These are phyloP conservation scores for Asterochloris sp. DNA, from an alignment of 139 green algal genomes.

Conservation along the genomic window DNA sequence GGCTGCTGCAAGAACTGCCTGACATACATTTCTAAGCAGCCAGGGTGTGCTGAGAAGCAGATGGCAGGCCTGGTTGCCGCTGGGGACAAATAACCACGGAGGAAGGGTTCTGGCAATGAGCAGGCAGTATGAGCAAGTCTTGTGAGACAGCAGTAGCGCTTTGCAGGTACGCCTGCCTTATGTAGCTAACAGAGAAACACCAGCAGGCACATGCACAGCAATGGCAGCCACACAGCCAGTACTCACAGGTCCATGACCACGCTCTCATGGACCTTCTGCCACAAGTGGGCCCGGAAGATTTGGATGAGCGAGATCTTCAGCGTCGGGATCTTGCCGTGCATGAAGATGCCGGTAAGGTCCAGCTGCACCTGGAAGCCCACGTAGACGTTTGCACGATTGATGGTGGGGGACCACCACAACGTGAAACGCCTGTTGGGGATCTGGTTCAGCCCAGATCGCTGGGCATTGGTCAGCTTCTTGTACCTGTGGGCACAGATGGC, in stretches of 20 bases:
- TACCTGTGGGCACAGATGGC: slow-evolving; percentile 46
- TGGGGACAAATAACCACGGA: too few relatives aligned
- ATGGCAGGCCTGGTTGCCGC: too few relatives aligned
- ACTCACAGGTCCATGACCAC: slow-evolving; percentile 89
- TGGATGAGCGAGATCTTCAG: slow-evolving; percentile 99
- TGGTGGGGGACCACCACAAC: slow-evolving; percentile 99
- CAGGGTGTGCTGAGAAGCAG: too few relatives aligned
- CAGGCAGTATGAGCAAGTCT: too few relatives aligned
- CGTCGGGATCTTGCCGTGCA: slow-evolving; percentile 99
- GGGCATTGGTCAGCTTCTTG: slow-evolving; percentile 99
- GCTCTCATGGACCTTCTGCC: slow-evolving; percentile 99
- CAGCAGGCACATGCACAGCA: too few relatives aligned
- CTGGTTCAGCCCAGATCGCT: slow-evolving; percentile 97
- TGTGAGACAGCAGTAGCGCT: too few relatives aligned
- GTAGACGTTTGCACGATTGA: slow-evolving; percentile 99
- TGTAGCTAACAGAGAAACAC: too few relatives aligned
- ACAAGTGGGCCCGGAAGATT: slow-evolving; percentile 98
- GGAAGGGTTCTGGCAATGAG: too few relatives aligned
- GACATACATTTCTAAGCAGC: too few relatives aligned
- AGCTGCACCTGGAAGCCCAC: slow-evolving; percentile 99
- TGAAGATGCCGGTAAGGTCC: slow-evolving; percentile 99
- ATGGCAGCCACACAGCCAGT: too few relatives aligned
- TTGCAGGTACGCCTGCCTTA: too few relatives aligned
- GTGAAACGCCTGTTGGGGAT: slow-evolving; percentile 99
- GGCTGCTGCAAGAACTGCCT: not conserved